These are phyloP conservation scores for Ganoderma resinaceum DNA, from an alignment of 1,284 basidiomycete species.

Conservation along the genomic window DNA sequence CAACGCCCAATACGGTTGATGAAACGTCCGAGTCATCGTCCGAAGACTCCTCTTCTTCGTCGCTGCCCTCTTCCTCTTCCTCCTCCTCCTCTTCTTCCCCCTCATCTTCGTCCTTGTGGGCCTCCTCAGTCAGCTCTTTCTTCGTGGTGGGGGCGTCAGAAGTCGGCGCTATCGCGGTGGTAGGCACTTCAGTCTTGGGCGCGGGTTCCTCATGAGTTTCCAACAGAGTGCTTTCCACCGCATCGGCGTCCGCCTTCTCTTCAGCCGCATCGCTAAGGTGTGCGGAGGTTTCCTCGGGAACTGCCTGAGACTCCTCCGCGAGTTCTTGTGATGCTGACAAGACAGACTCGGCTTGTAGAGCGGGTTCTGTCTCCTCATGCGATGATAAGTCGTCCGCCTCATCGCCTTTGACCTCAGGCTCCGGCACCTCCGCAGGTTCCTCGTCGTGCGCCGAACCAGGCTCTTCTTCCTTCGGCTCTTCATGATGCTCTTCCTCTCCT, in stretches of 20 bases:
- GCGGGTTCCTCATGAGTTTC: not conserved
- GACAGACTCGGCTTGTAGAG: not conserved
- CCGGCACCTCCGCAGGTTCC: not conserved
- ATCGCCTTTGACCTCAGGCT: not conserved
- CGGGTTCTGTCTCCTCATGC: not conserved
- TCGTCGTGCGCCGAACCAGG: not conserved
- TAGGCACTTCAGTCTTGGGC: not conserved
- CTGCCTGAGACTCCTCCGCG: not conserved
- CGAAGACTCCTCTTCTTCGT: constrained; percentile 5
- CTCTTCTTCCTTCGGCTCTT: constrained; percentile 5
- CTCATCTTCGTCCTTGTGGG: constrained; percentile 3
- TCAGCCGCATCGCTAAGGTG: not conserved
- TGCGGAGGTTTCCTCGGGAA: not conserved
- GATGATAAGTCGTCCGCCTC: not conserved
- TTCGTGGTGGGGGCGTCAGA: not conserved
- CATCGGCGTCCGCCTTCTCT: not conserved
- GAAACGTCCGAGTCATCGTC: constrained; percentile 2
- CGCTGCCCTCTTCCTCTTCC: constrained; percentile 8
- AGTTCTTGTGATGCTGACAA: not conserved
- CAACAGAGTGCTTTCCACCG: not conserved
- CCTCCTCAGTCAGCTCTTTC: not conserved
- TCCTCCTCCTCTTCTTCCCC: constrained; percentile 9
- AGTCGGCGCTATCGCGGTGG: not conserved
- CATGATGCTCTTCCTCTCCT: not conserved
- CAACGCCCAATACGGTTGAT: constrained; percentile 2